These are phyloP conservation scores for Rhodotorula kratochvilovae DNA, from an alignment of 768 basidiomycete species.

Conservation along the genomic window DNA sequence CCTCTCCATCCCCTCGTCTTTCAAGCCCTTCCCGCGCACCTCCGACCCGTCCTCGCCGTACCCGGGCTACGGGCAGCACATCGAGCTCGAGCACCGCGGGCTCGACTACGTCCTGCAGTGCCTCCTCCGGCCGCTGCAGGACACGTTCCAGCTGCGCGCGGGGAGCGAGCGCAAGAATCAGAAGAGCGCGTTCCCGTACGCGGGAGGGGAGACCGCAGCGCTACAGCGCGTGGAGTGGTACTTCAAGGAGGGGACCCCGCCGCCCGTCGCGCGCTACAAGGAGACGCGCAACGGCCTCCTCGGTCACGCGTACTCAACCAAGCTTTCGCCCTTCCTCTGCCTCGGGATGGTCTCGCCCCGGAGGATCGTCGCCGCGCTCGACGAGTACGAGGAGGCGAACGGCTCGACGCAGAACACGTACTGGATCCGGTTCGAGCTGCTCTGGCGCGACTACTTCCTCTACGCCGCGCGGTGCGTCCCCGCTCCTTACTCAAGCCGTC, in stretches of 20 bases:
- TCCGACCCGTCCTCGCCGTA: neutral
- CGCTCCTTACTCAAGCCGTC: too few species aligned
- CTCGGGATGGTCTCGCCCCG: constrained; percentile 46
- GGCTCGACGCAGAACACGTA: constrained; percentile 49
- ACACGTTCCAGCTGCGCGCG: constrained; percentile 21
- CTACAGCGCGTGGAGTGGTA: constrained; percentile 48
- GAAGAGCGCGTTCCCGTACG: constrained; percentile 47
- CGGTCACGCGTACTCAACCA: constrained; percentile 51
- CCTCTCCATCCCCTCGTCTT: constrained; percentile 33
- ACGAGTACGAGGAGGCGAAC: constrained; percentile 39
- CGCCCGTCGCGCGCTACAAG: constrained; percentile 46
- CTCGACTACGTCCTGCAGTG: constrained; percentile 29
- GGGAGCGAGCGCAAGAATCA: constrained; percentile 39
- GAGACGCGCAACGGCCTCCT: constrained; percentile 50
- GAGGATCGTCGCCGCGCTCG: constrained; percentile 29
- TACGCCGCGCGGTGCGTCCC: constrained; percentile 43
- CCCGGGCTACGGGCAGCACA: constrained; percentile 31
- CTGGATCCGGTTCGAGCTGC: constrained; percentile 49
- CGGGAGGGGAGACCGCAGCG: constrained; percentile 46
- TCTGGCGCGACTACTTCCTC: constrained; percentile 53
- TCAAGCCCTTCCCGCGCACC: constrained; percentile 45
- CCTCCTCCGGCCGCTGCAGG: constrained; percentile 44
- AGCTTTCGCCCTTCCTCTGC: constrained; percentile 50
- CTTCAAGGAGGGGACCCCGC: constrained; percentile 40
- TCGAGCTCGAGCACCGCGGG: constrained; percentile 6